These are phyloP conservation scores for Fonsecaea monophora DNA, from an alignment of 2,329 filamentous ascomycete species.

Conservation along the genomic window DNA sequence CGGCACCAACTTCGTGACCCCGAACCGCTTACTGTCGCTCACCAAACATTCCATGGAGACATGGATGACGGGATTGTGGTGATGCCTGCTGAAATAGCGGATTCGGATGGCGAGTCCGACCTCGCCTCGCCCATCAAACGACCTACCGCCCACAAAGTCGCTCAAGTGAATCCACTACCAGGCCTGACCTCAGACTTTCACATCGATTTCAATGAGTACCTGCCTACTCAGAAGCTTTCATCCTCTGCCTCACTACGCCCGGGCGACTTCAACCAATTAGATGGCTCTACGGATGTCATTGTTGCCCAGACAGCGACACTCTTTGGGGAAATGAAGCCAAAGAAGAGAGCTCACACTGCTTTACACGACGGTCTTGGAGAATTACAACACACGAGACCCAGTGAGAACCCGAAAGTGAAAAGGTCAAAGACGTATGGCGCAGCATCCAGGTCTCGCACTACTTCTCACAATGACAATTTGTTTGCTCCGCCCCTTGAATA, in stretches of 20 bases:
- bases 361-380: conserved; percentile 11
- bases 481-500: conserved; percentile 16
- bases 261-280: neutral
- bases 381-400: neutral
- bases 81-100: conserved; percentile 39
- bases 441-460: conserved; percentile 20
- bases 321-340: conserved; percentile 7
- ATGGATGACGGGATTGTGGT: conserved; percentile 1
- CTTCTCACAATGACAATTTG: conserved; percentile 20
- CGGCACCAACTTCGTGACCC: neutral
- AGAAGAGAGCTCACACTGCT: conserved; percentile 32
- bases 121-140: conserved; percentile 25
- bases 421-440: conserved; percentile 33
- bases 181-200: conserved; percentile 22
- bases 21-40: neutral
- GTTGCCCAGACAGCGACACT: neutral
- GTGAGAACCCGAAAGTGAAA: conserved; percentile 21
- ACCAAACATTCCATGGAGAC: conserved; percentile 6
- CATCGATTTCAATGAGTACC: conserved; percentile 36
- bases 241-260: conserved; percentile 21
- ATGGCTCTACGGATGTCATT: conserved; percentile 5
- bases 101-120: conserved; percentile 40
- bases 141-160: neutral
- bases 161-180: neutral
- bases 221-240: conserved; percentile 36